Conservation (phyloP, 352 stramenopile genomes). For the Pythium scleroteichum region DNA sequence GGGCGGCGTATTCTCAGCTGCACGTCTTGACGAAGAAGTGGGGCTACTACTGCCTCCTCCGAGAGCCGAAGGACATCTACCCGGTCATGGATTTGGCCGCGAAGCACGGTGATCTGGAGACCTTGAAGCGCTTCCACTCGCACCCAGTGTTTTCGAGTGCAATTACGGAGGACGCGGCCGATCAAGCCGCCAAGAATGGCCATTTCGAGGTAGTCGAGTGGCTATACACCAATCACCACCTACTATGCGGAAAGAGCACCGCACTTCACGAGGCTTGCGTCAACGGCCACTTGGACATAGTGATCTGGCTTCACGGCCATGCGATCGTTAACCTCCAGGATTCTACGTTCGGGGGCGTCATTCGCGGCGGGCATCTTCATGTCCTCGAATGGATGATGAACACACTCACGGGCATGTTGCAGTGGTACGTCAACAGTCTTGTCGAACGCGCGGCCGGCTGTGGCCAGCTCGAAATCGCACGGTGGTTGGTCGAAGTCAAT, state of each 20-base stretch:
- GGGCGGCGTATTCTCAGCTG: background rate
- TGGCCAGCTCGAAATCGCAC: background rate
- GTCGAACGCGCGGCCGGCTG: background rate
- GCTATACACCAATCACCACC: background rate
- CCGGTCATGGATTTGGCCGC: constrained; percentile 3
- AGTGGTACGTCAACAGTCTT: background rate
- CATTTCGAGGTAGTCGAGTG: background rate
- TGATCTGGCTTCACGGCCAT: background rate
- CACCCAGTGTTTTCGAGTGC: background rate
- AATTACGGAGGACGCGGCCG: background rate
- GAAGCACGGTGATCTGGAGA: background rate
- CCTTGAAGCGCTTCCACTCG: background rate
- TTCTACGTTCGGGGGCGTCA: background rate
- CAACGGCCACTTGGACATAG: constrained; percentile 2
- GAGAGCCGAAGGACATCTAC: background rate
- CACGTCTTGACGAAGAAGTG: constrained; percentile 1
- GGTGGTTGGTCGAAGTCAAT: background rate
- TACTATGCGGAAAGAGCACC: background rate
- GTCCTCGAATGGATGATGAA: background rate
- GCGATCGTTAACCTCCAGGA: background rate
- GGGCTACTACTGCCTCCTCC: background rate
- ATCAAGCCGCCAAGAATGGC: background rate
- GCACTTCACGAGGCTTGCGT: background rate
- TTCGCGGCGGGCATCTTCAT: background rate
- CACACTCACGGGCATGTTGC: background rate